These are phyloP conservation scores for Aspergillus jensenii DNA, from an alignment of 2,329 filamentous ascomycete species.

Conservation along the genomic window DNA sequence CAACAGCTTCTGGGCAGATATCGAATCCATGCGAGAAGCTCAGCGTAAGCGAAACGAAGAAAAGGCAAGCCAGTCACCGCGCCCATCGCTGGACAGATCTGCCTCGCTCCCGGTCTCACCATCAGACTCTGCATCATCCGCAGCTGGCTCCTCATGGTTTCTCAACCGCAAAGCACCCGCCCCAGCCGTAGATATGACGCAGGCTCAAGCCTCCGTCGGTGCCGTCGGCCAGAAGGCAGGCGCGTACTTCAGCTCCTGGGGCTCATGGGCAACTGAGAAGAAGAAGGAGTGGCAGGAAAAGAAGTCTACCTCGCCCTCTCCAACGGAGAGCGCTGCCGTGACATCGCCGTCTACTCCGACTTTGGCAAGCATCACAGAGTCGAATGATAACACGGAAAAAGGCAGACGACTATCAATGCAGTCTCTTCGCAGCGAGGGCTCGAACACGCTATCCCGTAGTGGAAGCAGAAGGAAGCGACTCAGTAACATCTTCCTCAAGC, in stretches of 20 bases:
- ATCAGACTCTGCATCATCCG: constrained; percentile 23
- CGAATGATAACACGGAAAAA: constrained; percentile 28
- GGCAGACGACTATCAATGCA: constrained; percentile 32
- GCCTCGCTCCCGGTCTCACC: constrained; percentile 26
- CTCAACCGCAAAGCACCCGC: constrained; percentile 31
- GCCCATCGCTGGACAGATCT: constrained; percentile 30
- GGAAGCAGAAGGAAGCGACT: constrained; percentile 37
- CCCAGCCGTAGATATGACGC: constrained; percentile 49
- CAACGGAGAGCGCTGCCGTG: constrained; percentile 17
- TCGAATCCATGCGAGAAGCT: constrained; percentile 76
- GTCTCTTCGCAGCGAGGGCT: constrained; percentile 28
- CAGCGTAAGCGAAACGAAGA: constrained; percentile 58
- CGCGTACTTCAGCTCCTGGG: constrained; percentile 64
- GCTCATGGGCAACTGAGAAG: constrained; percentile 57
- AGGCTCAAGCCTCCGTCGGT: constrained; percentile 56
- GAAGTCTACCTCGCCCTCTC: constrained; percentile 28
- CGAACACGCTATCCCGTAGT: constrained; percentile 29
- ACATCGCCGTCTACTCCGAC: constrained; percentile 24
- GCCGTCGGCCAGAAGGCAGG: constrained; percentile 58
- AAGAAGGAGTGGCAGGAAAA: constrained; percentile 48
- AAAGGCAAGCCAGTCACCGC: constrained; percentile 28
- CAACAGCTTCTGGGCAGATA: constrained; percentile 84
- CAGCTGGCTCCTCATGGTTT: constrained; percentile 27
- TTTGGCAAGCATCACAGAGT: constrained; percentile 25
- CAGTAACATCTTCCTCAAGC: constrained; percentile 37